Evolutionary conservation across 495 filamentous ascomycete species (phyloP).

Genomic region (Thozetella sp.): DNA sequence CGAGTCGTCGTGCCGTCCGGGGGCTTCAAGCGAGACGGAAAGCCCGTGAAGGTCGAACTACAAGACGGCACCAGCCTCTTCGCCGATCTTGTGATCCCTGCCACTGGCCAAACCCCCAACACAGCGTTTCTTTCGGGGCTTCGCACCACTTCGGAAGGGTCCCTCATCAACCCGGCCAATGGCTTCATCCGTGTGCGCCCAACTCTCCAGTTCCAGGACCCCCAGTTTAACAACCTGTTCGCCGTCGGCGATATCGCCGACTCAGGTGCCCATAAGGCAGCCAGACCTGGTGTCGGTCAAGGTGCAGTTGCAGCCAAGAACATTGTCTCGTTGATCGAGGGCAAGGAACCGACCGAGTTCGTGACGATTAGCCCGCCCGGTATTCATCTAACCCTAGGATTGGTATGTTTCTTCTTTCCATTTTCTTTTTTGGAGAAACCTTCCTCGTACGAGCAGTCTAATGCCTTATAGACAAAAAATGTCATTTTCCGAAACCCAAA

Average conservation of each 20-base stretch:
- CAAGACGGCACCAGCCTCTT: conserved; percentile 8
- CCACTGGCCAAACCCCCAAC: conserved; percentile 51
- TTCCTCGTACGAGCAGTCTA: no score
- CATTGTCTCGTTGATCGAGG: conserved; percentile 46
- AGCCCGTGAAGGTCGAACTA: conserved; percentile 8
- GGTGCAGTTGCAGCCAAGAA: conserved; percentile 57
- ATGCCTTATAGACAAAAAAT: conserved; percentile 38
- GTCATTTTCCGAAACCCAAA: conserved; percentile 53
- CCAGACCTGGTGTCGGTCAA: conserved; percentile 51
- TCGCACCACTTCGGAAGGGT: conserved; percentile 22
- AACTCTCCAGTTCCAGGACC: conserved; percentile 56
- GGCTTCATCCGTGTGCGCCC: conserved; percentile 51
- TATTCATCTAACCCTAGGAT: conserved; percentile 54
- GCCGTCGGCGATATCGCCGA: conserved; percentile 64
- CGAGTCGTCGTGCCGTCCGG: conserved; percentile 14
- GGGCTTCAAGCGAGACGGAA: conserved; percentile 25
- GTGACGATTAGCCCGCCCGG: conserved; percentile 36
- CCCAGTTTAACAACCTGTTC: conserved; percentile 36
- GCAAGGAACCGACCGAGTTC: conserved; percentile 20
- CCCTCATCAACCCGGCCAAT: conserved; percentile 40
- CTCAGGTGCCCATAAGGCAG: conserved; percentile 56
- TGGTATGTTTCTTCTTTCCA: conserved; percentile 34
- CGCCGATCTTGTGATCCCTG: conserved; percentile 20
- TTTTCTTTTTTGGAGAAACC: no score
- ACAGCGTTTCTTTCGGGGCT: conserved; percentile 47